Conservation (phyloP, 345 rosid genomes). For the Pugionium dolabratum region DNA sequence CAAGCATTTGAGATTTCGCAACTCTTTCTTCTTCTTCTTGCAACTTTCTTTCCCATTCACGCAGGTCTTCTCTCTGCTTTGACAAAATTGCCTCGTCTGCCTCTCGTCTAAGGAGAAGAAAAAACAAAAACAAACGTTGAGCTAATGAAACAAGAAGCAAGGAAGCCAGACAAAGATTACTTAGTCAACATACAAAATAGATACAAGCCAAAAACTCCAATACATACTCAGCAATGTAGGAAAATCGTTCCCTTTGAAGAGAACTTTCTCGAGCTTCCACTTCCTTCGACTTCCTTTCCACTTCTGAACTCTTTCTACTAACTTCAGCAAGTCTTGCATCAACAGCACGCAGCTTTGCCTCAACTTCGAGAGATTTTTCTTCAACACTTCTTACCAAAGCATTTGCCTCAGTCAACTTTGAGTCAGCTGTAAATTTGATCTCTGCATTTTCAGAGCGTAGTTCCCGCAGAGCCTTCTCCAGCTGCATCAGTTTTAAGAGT, state of each 20-base stretch:
- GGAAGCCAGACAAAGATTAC: neutral
- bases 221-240: conserved; percentile 78
- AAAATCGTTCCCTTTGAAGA: conserved; percentile 68
- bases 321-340: conserved; percentile 95
- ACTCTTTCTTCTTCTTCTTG: conserved; percentile 86
- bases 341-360: conserved; percentile 70
- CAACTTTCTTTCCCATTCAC: conserved; percentile 86
- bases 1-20: conserved; percentile 47
- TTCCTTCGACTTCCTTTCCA: conserved; percentile 74
- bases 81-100: conserved; percentile 60
- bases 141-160: conserved; percentile 2
- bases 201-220: conserved; percentile 9
- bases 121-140: neutral
- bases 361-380: conserved; percentile 83
- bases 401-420: conserved; percentile 82
- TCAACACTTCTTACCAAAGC: conserved; percentile 74
- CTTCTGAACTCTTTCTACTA: conserved; percentile 79
- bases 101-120: conserved; percentile 59
- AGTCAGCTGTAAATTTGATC: conserved; percentile 87
- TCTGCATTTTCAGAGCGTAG: conserved; percentile 88
- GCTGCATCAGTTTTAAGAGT: conserved; percentile 47
- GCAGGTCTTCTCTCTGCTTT: conserved; percentile 91
- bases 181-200: neutral
- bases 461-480: conserved; percentile 81
- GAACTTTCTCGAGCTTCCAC: conserved; percentile 69